These are phyloP conservation scores for Diaporthe citriasiana DNA, from an alignment of 2,329 filamentous ascomycete species.

Conservation along the genomic window DNA sequence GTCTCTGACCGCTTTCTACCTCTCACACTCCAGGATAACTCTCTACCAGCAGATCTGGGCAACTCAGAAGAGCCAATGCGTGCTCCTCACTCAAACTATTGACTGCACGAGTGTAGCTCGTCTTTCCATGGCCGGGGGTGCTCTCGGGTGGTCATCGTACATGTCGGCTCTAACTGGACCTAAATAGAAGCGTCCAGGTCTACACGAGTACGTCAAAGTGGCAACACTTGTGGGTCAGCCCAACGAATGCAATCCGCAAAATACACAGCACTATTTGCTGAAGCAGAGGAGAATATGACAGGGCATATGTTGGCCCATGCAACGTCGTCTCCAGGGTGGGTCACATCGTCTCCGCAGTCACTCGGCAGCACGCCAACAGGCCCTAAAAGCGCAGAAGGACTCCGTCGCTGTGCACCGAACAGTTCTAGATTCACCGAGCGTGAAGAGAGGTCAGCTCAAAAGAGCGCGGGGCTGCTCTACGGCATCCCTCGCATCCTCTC, in stretches of 20 bases:
- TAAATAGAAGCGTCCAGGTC: not conserved
- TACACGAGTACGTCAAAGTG: not conserved
- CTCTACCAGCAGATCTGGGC: not conserved
- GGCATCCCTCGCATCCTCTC: too few relatives aligned
- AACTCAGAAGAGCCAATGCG: too few relatives aligned
- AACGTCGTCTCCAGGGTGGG: slow-evolving; percentile 9
- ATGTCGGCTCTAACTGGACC: too few relatives aligned
- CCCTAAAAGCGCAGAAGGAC: not conserved
- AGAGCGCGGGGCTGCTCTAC: not conserved
- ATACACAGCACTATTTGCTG: not conserved
- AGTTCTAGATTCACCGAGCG: not conserved
- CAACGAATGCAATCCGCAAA: slow-evolving; percentile 1
- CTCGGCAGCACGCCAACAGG: slow-evolving; percentile 14
- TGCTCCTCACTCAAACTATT: not conserved
- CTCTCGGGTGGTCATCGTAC: not conserved
- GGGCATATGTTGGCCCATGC: not conserved
- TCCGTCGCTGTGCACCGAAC: slow-evolving; percentile 2
- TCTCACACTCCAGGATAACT: not conserved
- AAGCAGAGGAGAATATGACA: slow-evolving; percentile 13
- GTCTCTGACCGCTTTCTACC: not conserved
- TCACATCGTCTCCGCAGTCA: slow-evolving; percentile 7
- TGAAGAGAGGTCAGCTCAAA: not conserved
- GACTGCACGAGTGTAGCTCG: not conserved
- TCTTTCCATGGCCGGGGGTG: not conserved
- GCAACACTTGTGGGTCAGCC: not conserved